These are phyloP conservation scores for Spirogloea muscicola DNA, from an alignment of 139 green algal genomes.

Conservation along the genomic window DNA sequence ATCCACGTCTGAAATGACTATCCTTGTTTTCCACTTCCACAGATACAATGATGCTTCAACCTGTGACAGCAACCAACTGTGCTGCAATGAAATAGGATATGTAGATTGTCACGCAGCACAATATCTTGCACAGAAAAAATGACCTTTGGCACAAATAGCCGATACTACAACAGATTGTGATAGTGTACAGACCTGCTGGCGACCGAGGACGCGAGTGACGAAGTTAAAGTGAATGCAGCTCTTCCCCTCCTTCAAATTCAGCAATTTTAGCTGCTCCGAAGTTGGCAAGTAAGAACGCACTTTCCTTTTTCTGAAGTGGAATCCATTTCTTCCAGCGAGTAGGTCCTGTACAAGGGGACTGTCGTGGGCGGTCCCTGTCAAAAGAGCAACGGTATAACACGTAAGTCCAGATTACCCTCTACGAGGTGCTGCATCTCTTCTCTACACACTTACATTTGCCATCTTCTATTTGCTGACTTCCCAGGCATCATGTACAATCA, in stretches of 20 bases:
- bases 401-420: no score
- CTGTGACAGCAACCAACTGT: not conserved
- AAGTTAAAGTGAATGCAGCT: slow-evolving; percentile 80
- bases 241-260: slow-evolving; percentile 66
- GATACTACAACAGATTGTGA: not conserved
- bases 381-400: no score
- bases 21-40: slow-evolving; percentile 63
- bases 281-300: slow-evolving; percentile 10
- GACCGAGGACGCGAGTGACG: slow-evolving; percentile 38
- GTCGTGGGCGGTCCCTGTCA: no score
- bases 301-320: no score
- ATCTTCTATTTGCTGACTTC: no score
- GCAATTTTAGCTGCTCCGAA: slow-evolving; percentile 57
- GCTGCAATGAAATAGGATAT: not conserved
- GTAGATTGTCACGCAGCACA: not conserved
- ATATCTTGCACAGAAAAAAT: not conserved
- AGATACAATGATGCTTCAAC: slow-evolving; percentile 77
- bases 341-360: no score
- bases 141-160: not conserved
- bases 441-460: no score
- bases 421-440: no score
- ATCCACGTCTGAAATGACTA: slow-evolving; percentile 84
- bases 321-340: no score
- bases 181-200: slow-evolving; percentile 29
- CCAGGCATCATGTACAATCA: no score